These are phyloP conservation scores for Raphanus hybrid DNA, from an alignment of 441 rosid genomes.

Conservation along the genomic window DNA sequence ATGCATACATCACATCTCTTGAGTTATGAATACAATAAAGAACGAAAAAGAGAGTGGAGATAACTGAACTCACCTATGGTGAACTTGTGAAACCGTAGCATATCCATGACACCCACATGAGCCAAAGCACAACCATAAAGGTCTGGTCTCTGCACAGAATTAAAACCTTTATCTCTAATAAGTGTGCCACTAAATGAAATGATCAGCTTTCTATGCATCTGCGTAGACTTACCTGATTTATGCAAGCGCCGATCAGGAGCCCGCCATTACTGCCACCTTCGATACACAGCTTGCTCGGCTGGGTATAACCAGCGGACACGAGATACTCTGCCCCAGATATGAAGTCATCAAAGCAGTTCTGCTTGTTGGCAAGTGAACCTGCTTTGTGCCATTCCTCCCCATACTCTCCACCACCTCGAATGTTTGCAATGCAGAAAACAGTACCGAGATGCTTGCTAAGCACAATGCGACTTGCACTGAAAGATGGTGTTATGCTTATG, in stretches of 20 bases:
- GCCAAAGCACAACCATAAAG: conserved; percentile 98
- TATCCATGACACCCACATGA: conserved; percentile 99
- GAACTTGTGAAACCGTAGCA: conserved; percentile 96
- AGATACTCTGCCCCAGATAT: conserved; percentile 85
- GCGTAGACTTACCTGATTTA: conserved; percentile 68
- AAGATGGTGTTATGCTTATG: conserved; percentile 86
- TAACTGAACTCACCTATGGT: conserved; percentile 68
- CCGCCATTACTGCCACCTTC: conserved; percentile 99
- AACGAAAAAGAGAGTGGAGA: conserved; percentile 13
- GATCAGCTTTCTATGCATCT: background rate
- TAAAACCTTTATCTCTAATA: background rate
- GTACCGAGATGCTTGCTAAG: conserved; percentile 80
- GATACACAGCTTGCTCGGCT: conserved; percentile 75
- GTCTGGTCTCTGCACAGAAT: conserved; percentile 79
- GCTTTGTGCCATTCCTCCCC: conserved; percentile 99
- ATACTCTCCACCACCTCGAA: conserved; percentile 98
- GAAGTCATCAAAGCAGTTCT: conserved; percentile 94
- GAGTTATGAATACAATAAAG: conserved; percentile 10
- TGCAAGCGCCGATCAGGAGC: conserved; percentile 92
- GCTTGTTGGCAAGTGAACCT: conserved; percentile 82
- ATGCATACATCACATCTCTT: conserved; percentile 23
- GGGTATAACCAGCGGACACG: conserved; percentile 81
- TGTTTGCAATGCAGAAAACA: conserved; percentile 82
- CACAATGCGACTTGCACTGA: conserved; percentile 68
- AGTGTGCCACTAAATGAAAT: conserved; percentile 1